A percentile compares a stretch with the other conserved stretches of the same genome.
phyloP scores from a whole-genome alignment of 1,284 basidiomycete genomes.

The Pseudomicrostroma phylloplanum region DNA sequence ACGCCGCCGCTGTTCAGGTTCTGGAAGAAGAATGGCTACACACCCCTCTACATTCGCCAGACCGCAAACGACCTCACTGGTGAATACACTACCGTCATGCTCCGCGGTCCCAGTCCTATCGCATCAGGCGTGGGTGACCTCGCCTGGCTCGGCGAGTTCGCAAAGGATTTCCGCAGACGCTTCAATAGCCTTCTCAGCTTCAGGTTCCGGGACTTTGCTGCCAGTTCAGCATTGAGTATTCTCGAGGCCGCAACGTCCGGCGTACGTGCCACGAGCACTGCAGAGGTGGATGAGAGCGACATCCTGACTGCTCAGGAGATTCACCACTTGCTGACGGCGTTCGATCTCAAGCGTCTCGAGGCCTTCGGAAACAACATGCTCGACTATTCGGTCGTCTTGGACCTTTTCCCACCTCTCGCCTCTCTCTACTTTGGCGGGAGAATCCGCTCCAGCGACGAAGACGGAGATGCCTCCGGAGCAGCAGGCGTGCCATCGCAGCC shows the following conservation, averaged over 20 bases:
- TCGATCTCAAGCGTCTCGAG: conserved; percentile 90
- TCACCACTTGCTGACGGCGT: conserved; percentile 70
- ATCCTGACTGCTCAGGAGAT: conserved; percentile 62
- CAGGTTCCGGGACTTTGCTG: conserved; percentile 87
- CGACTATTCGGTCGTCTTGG: conserved; percentile 91
- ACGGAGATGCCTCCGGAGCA: conserved; percentile 22
- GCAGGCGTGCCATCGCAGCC: conserved; percentile 22
- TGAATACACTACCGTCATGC: conserved; percentile 77
- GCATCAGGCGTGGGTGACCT: conserved; percentile 42
- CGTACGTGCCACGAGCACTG: conserved; percentile 6
- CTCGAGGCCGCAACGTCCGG: conserved; percentile 67
- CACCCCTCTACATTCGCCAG: conserved; percentile 87
- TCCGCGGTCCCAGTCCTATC: conserved; percentile 15
- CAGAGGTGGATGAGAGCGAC: conserved; percentile 10
- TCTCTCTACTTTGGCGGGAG: conserved; percentile 71
- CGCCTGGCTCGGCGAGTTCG: conserved; percentile 81
- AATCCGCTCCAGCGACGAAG: conserved; percentile 36
- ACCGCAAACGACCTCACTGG: conserved; percentile 91
- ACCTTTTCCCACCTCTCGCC: conserved; percentile 76
- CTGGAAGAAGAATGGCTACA: conserved; percentile 89
- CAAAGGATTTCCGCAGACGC: conserved; percentile 85
- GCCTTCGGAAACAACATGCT: conserved; percentile 93
- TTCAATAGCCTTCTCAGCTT: conserved; percentile 85
- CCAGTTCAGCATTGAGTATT: conserved; percentile 77
- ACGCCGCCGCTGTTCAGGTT: conserved; percentile 85